Conservation (phyloP, 257 asterid genomes). For the Striga asiatica region DNA sequence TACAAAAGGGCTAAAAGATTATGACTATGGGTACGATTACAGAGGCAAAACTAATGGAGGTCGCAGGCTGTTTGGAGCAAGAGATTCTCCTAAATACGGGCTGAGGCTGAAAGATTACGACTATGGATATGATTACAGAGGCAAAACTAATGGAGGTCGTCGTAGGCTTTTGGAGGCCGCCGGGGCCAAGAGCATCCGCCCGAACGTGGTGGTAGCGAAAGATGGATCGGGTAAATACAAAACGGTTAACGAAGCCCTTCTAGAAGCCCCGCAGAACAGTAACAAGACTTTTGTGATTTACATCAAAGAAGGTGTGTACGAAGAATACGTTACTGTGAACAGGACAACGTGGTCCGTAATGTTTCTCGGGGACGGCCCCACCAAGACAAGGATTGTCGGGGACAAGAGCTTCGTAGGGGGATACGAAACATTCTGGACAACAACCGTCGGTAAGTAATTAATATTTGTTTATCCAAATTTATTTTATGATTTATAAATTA, state of each 20-base stretch:
- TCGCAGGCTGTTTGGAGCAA: too few relatives aligned
- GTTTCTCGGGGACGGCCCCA: constrained; percentile 57
- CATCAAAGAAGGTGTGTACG: constrained; percentile 48
- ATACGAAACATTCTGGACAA: constrained; percentile 31
- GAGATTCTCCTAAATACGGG: too few relatives aligned
- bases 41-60: background rate
- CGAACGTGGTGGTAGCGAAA: constrained; percentile 46
- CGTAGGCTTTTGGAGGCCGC: constrained; percentile 22
- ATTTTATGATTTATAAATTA: too few relatives aligned
- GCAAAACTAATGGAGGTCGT: too few relatives aligned
- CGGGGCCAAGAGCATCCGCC: background rate
- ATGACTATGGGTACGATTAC: background rate
- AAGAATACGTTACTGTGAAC: constrained; percentile 27
- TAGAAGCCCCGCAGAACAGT: constrained; percentile 19
- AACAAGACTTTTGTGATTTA: constrained; percentile 30
- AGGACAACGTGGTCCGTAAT: constrained; percentile 22
- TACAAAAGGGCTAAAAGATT: too few relatives aligned
- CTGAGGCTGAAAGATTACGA: too few relatives aligned
- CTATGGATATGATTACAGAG: too few relatives aligned
- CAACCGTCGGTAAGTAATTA: constrained; percentile 37
- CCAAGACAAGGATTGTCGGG: constrained; percentile 45
- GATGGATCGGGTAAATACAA: constrained; percentile 46
- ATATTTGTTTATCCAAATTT: background rate
- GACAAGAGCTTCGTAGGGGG: constrained; percentile 34
- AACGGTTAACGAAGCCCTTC: constrained; percentile 45